These are phyloP conservation scores for Diaporthe aspalathi DNA, from an alignment of 2,329 filamentous ascomycete species.

Conservation along the genomic window DNA sequence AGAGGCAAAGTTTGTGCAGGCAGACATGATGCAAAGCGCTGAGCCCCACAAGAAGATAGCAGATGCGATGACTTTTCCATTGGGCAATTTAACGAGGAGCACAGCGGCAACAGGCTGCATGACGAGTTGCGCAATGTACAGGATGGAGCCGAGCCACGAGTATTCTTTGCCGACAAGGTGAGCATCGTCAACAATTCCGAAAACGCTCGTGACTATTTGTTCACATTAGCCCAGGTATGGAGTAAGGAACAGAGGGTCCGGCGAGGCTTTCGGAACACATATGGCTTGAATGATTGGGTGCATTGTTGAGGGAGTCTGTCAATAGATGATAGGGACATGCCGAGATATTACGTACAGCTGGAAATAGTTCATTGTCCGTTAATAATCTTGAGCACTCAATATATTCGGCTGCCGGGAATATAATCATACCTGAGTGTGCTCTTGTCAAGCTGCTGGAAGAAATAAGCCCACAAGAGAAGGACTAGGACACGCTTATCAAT, in stretches of 20 bases:
- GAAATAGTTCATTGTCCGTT: not conserved
- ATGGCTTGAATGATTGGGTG: not conserved
- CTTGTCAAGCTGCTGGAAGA: slow-evolving; percentile 69
- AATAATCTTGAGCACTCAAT: not conserved
- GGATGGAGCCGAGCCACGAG: slow-evolving; percentile 71
- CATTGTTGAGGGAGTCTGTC: too few relatives aligned
- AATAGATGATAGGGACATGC: not conserved
- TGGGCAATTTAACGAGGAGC: slow-evolving; percentile 64
- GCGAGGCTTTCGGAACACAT: not conserved
- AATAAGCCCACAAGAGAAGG: slow-evolving; percentile 65
- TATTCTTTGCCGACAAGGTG: slow-evolving; percentile 59
- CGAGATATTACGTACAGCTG: not conserved
- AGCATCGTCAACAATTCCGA: slow-evolving; percentile 60
- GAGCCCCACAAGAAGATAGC: slow-evolving; percentile 67
- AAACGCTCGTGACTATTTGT: slow-evolving; percentile 56
- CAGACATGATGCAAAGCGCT: slow-evolving; percentile 62
- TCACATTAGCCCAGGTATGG: not conserved
- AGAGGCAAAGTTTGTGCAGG: slow-evolving; percentile 59
- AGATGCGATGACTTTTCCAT: slow-evolving; percentile 62
- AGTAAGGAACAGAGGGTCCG: rapidly evolving
- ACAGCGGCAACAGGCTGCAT: slow-evolving; percentile 67
- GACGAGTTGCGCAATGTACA: slow-evolving; percentile 70
- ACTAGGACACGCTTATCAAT: slow-evolving; percentile 64
- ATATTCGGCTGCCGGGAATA: slow-evolving; percentile 2
- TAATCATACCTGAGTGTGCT: slow-evolving; percentile 48